A percentile compares a stretch with the other conserved stretches of the same genome.
These are phyloP conservation scores for Spinacia oleracea DNA, from an alignment of 179 eudicot genomes.

Conservation along the genomic window DNA sequence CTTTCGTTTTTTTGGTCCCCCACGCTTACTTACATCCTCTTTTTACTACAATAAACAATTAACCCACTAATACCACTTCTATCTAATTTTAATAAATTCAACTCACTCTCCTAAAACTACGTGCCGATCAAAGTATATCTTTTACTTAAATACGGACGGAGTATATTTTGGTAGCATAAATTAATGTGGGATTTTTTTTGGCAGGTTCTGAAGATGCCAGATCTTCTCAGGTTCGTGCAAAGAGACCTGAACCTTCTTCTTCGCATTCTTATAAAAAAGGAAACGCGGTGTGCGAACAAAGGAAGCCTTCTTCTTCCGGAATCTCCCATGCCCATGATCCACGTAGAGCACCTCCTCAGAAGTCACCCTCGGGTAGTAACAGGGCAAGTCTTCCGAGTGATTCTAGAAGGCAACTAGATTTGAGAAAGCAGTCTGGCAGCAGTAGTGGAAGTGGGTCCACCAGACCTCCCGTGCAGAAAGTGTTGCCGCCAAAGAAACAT, in stretches of 20 bases:
- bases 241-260: slow-evolving; percentile 24
- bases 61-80: too few relatives aligned
- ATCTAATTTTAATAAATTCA: too few relatives aligned
- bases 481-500: slow-evolving; percentile 37
- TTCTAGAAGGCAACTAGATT: slow-evolving; percentile 34
- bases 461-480: slow-evolving; percentile 44
- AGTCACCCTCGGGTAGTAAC: slow-evolving; percentile 31
- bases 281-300: slow-evolving; percentile 37
- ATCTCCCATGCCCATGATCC: slow-evolving; percentile 29
- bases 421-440: slow-evolving; percentile 43
- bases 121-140: too few relatives aligned
- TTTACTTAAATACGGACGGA: too few relatives aligned
- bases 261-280: slow-evolving; percentile 33
- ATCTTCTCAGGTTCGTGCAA: slow-evolving; percentile 38
- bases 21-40: too few relatives aligned
- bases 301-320: slow-evolving; percentile 36
- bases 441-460: slow-evolving; percentile 64
- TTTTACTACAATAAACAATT: too few relatives aligned
- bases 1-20: too few relatives aligned
- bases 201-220: slow-evolving; percentile 57
- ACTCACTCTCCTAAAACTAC: too few relatives aligned
- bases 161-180: slow-evolving; percentile 34
- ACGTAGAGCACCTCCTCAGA: slow-evolving; percentile 37
- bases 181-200: slow-evolving; percentile 55
- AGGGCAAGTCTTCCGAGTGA: slow-evolving; percentile 34